These are phyloP conservation scores for Camillea tinctor DNA, from an alignment of 2,329 filamentous ascomycete genomes.

Conservation along the genomic window DNA sequence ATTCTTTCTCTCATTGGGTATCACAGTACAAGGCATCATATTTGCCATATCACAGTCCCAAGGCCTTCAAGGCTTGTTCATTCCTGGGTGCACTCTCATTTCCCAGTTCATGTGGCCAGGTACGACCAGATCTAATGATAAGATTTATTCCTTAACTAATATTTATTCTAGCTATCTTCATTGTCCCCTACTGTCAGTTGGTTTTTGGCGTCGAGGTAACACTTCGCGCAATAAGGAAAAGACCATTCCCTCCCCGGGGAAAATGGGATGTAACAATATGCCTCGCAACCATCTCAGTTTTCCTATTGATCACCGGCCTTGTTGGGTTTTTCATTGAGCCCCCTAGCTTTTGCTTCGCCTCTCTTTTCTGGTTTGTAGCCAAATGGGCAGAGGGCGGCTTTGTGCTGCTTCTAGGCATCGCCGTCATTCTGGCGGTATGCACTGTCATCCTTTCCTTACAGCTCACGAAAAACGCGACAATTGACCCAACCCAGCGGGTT, in stretches of 20 bases:
- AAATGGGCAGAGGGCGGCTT: slow-evolving; percentile 60
- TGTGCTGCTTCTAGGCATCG: slow-evolving; percentile 50
- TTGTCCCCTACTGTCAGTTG: slow-evolving; percentile 64
- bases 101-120: slow-evolving; percentile 61
- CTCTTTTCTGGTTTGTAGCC: slow-evolving; percentile 65
- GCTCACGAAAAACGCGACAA: slow-evolving; percentile 51
- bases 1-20: slow-evolving; percentile 55
- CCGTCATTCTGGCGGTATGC: slow-evolving; percentile 49
- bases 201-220: slow-evolving; percentile 64
- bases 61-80: slow-evolving; percentile 51
- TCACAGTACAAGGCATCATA: slow-evolving; percentile 56
- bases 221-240: slow-evolving; percentile 51
- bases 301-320: slow-evolving; percentile 56
- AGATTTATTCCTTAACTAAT: slow-evolving; percentile 23
- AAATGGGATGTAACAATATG: slow-evolving; percentile 62
- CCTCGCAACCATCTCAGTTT: slow-evolving; percentile 47
- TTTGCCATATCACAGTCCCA: slow-evolving; percentile 58
- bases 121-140: slow-evolving; percentile 32
- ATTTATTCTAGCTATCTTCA: slow-evolving; percentile 55
- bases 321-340: slow-evolving; percentile 56
- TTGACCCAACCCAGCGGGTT: slow-evolving; percentile 60
- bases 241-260: slow-evolving; percentile 56
- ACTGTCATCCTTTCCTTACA: slow-evolving; percentile 56
- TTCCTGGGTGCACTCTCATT: slow-evolving; percentile 50
- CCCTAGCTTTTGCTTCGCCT: slow-evolving; percentile 63